phyloP scores from a whole-genome alignment of 1,284 basidiomycete genomes.

The Apiotrichum akiyoshidainum region DNA sequence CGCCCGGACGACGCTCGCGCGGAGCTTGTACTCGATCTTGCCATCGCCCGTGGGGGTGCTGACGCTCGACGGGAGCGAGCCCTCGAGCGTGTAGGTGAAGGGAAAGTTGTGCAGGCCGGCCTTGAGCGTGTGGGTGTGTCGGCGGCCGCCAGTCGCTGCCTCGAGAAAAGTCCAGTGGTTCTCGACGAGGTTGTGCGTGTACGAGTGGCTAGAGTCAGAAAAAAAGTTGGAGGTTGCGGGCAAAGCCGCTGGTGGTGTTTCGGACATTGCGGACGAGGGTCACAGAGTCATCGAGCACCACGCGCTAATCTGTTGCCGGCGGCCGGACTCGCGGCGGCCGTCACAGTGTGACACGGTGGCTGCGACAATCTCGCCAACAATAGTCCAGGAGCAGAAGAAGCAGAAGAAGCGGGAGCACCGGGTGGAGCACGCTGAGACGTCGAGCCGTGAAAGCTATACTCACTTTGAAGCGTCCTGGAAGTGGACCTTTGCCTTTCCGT shows the following conservation, averaged over 20 bases:
- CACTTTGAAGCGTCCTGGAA: slow-evolving; percentile 64
- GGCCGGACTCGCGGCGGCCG: too few relatives aligned
- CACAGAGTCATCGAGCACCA: too few relatives aligned
- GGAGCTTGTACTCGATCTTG: slow-evolving; percentile 77
- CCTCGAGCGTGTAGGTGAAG: slow-evolving; percentile 72
- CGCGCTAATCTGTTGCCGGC: too few relatives aligned
- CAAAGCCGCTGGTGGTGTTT: background rate
- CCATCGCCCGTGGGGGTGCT: slow-evolving; percentile 60
- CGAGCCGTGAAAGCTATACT: too few relatives aligned
- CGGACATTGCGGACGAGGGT: background rate
- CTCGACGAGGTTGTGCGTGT: slow-evolving; percentile 66
- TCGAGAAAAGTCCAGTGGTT: slow-evolving; percentile 74
- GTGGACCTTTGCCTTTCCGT: slow-evolving; percentile 74
- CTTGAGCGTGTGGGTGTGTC: slow-evolving; percentile 79
- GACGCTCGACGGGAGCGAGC: slow-evolving; percentile 73
- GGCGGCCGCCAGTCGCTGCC: slow-evolving; percentile 58
- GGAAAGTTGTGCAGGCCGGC: slow-evolving; percentile 64
- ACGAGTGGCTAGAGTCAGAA: slow-evolving; percentile 44
- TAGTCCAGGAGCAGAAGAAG: too few relatives aligned
- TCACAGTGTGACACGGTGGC: too few relatives aligned
- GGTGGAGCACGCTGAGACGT: too few relatives aligned
- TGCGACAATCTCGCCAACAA: too few relatives aligned
- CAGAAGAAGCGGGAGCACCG: too few relatives aligned
- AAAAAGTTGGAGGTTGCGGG: background rate
- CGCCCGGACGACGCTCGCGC: slow-evolving; percentile 71